Evolutionary conservation across 2,329 filamentous ascomycete species (phyloP).

Genomic region (Hirsutella minnesotensis): DNA sequence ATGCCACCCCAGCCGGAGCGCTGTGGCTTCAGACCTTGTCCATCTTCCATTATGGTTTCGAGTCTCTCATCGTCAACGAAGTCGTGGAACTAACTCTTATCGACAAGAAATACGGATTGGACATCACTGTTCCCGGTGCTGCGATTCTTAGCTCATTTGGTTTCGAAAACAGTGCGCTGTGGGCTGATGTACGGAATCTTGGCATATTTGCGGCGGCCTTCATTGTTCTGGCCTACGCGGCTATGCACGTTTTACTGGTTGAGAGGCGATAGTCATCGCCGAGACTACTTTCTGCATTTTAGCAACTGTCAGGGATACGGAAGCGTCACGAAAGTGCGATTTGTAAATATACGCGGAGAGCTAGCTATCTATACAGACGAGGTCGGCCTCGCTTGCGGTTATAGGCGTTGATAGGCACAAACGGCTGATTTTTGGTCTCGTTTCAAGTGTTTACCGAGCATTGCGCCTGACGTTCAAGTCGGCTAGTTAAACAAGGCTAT

Average conservation of each 20-base stretch:
- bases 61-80: conserved; percentile 94
- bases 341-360: too few species aligned
- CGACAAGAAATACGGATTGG: conserved; percentile 89
- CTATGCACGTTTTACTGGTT: conserved; percentile 88
- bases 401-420: too few species aligned
- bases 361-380: too few species aligned
- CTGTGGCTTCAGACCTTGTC: conserved; percentile 87
- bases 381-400: too few species aligned
- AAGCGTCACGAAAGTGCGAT: too few species aligned
- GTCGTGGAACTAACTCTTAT: conserved; percentile 80
- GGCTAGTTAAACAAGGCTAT: neutral
- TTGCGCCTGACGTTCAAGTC: too few species aligned
- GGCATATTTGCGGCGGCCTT: conserved; percentile 74
- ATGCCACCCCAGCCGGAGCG: conserved; percentile 76
- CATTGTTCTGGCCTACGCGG: conserved; percentile 74
- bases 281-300: too few species aligned
- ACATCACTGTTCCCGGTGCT: conserved; percentile 91
- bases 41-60: conserved; percentile 97
- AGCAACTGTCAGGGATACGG: too few species aligned
- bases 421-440: too few species aligned
- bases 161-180: conserved; percentile 78
- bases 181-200: conserved; percentile 72
- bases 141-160: conserved; percentile 92
- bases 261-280: conserved; percentile 49
- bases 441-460: too few species aligned